Evolutionary conservation across 331 rosid species (phyloP).

Genomic region (Spiraea crenata): DNA sequence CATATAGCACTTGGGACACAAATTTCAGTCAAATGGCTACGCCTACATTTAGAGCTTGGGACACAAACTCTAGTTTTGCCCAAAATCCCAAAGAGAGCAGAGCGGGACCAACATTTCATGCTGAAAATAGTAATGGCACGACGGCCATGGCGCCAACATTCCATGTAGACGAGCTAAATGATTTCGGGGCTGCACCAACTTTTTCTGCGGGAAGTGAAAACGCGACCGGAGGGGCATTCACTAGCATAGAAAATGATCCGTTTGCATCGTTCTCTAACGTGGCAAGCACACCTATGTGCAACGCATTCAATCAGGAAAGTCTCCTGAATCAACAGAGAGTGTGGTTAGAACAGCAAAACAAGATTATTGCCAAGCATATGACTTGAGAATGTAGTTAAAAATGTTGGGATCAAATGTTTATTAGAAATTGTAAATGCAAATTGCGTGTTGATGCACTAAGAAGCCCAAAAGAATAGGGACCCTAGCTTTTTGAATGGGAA

Average conservation of each 20-base stretch:
- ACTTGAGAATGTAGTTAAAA: conserved; percentile 8
- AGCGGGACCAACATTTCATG: not conserved
- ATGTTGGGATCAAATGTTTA: not conserved
- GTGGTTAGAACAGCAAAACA: conserved; percentile 79
- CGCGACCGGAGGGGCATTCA: not conserved
- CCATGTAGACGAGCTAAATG: not conserved
- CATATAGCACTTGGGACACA: not conserved
- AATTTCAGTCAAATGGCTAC: not conserved
- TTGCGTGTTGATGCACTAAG: not conserved
- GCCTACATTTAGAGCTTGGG: not conserved
- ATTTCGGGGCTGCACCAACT: not conserved
- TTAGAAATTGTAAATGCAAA: not conserved
- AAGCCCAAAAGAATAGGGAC: no score
- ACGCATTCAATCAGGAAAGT: conserved; percentile 37
- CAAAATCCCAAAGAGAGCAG: conserved; percentile 5
- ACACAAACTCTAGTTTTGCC: not conserved
- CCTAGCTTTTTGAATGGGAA: no score
- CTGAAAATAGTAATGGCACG: not conserved
- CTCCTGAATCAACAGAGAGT: conserved; percentile 43
- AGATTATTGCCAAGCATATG: conserved; percentile 60
- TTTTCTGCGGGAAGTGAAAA: not conserved
- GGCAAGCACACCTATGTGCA: not conserved
- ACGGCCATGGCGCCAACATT: not conserved
- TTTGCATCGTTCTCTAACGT: conserved; percentile 41
- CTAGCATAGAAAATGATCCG: conserved; percentile 38